Conservation (phyloP, 106 monocot species). For the Agapanthus africanus region DNA sequence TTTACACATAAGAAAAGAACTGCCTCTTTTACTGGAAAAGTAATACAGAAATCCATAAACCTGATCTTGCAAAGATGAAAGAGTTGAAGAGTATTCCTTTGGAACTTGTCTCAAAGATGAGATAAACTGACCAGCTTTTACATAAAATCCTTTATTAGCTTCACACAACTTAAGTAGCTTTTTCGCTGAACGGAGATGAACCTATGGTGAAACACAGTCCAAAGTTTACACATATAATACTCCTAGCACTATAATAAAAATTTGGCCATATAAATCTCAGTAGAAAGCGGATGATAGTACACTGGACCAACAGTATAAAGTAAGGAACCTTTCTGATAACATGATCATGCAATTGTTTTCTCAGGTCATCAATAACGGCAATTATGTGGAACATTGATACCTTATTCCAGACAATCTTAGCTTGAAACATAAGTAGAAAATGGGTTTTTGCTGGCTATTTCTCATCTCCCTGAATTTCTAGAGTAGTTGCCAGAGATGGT, state of each 20-base stretch:
- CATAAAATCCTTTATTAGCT: conserved; percentile 91
- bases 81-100: conserved; percentile 80
- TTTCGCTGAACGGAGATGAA: conserved; percentile 82
- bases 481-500: background rate
- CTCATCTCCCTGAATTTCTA: background rate
- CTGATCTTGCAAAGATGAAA: conserved; percentile 93
- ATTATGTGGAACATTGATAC: background rate
- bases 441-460: background rate
- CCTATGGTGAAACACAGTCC: conserved; percentile 21
- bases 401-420: background rate
- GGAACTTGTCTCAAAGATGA: conserved; percentile 88
- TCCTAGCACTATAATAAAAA: background rate
- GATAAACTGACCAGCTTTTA: conserved; percentile 96
- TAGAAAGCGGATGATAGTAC: background rate
- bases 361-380: background rate
- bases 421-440: background rate
- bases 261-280: background rate
- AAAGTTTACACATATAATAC: background rate
- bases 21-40: background rate
- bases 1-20: background rate
- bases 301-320: background rate
- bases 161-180: conserved; percentile 83
- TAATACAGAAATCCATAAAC: conserved; percentile 19
- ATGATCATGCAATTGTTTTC: background rate
- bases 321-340: background rate